phyloP scores from a whole-genome alignment of 208 protist species.

The Leishmania major region DNA sequence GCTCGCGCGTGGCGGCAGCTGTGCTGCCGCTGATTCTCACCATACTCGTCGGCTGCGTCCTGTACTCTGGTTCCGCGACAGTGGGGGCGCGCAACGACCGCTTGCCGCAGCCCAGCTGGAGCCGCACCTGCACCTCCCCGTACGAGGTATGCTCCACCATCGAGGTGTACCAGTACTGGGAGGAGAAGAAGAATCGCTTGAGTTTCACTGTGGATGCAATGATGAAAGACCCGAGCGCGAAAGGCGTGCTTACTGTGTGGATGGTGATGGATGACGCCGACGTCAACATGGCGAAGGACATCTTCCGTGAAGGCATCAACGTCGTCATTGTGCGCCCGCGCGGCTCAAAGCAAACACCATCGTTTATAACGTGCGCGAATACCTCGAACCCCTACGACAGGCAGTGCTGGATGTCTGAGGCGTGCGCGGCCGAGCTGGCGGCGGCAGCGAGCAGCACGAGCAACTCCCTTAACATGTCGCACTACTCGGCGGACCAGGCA shows the following conservation, averaged over 20 bases:
- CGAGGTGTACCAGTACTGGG: slow-evolving; percentile 41
- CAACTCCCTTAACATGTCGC: slow-evolving; percentile 25
- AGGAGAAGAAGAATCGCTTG: slow-evolving; percentile 25
- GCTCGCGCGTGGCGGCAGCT: background rate
- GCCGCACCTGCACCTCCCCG: slow-evolving; percentile 21
- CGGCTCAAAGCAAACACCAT: slow-evolving; percentile 33
- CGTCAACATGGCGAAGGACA: slow-evolving; percentile 20
- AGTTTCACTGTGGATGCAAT: slow-evolving; percentile 37
- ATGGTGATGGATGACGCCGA: slow-evolving; percentile 45
- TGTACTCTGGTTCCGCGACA: background rate
- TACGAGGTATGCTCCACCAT: slow-evolving; percentile 46
- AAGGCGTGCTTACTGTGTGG: slow-evolving; percentile 43
- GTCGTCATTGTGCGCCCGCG: slow-evolving; percentile 58
- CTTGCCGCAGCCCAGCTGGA: slow-evolving; percentile 42
- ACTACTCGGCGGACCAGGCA: slow-evolving; percentile 40
- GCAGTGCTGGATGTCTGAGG: slow-evolving; percentile 40
- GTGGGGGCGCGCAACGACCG: slow-evolving; percentile 8
- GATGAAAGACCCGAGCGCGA: slow-evolving; percentile 10
- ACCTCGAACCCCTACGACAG: background rate
- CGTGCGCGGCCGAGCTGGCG: slow-evolving; percentile 40
- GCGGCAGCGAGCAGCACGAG: background rate
- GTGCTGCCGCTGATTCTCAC: background rate
- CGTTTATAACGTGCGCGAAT: slow-evolving; percentile 26
- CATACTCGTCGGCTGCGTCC: background rate
- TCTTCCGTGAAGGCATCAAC: slow-evolving; percentile 33